Conservation (phyloP, 139 green algal species). For the Pedinophyceae sp. region DNA sequence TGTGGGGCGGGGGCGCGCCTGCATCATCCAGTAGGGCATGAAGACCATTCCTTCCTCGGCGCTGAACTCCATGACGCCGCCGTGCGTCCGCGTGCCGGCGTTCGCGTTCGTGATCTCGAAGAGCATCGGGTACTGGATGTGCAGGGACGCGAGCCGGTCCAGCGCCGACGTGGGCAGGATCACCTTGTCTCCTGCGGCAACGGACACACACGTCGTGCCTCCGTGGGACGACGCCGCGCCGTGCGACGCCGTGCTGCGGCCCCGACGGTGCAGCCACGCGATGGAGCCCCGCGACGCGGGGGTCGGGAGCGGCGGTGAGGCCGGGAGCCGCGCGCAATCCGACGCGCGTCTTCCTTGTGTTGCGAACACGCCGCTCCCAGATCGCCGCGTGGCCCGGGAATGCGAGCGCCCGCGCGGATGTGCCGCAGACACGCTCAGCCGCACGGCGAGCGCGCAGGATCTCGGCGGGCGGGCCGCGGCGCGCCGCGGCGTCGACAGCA, state of each 20-base stretch:
- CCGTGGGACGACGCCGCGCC: no score
- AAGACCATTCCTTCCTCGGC: constrained; percentile 92
- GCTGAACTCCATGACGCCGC: constrained; percentile 95
- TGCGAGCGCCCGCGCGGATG: neutral
- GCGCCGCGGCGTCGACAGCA: no score
- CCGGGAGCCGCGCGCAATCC: no score
- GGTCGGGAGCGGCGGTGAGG: no score
- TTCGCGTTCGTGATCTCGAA: constrained; percentile 74
- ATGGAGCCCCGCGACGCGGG: no score
- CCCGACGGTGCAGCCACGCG: no score
- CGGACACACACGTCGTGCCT: neutral
- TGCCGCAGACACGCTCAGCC: no score
- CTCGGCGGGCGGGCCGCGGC: no score
- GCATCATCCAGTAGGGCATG: constrained; percentile 87
- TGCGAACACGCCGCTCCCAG: no score
- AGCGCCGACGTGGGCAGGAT: constrained; percentile 91
- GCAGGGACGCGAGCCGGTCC: constrained; percentile 73
- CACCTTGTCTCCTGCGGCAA: constrained; percentile 64
- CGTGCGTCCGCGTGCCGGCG: constrained; percentile 63
- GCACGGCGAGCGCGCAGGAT: neutral
- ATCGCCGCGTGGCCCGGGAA: neutral
- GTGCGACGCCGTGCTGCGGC: no score
- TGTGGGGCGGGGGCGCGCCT: no score
- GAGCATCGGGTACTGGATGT: constrained; percentile 98
- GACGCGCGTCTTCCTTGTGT: no score